Conservation (phyloP, 2,329 filamentous ascomycete species). For the Botrytis porri region DNA sequence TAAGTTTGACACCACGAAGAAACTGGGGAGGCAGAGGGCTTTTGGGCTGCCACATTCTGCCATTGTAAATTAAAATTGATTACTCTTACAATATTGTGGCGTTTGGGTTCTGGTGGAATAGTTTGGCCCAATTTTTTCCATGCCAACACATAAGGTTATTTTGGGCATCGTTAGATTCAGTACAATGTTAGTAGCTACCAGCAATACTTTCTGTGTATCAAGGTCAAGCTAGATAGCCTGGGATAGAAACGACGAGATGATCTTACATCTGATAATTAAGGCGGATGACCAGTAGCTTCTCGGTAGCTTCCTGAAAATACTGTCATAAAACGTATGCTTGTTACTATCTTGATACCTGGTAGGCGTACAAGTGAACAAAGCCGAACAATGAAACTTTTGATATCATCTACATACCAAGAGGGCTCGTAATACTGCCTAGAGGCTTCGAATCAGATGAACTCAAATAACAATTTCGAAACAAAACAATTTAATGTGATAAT, state of each 20-base stretch:
- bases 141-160: background rate
- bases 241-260: background rate
- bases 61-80: constrained; percentile 52
- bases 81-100: constrained; percentile 6
- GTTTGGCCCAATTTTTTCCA: background rate
- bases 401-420: background rate
- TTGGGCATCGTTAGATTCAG: background rate
- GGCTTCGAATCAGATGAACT: background rate
- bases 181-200: background rate
- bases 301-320: background rate
- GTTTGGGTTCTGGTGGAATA: constrained; percentile 19
- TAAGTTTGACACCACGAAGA: constrained; percentile 71
- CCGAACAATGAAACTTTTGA: background rate
- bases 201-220: background rate
- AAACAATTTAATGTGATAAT: background rate
- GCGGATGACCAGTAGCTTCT: background rate
- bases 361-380: background rate
- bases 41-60: constrained; percentile 86
- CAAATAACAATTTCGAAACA: background rate
- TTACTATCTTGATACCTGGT: background rate
- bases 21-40: constrained; percentile 90
- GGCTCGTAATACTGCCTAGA: background rate
- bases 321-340: background rate
- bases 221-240: constrained; percentile 1
- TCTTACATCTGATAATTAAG: background rate